Conservation (phyloP, 495 filamentous ascomycete species). For the Penicillium ochrochloron region DNA sequence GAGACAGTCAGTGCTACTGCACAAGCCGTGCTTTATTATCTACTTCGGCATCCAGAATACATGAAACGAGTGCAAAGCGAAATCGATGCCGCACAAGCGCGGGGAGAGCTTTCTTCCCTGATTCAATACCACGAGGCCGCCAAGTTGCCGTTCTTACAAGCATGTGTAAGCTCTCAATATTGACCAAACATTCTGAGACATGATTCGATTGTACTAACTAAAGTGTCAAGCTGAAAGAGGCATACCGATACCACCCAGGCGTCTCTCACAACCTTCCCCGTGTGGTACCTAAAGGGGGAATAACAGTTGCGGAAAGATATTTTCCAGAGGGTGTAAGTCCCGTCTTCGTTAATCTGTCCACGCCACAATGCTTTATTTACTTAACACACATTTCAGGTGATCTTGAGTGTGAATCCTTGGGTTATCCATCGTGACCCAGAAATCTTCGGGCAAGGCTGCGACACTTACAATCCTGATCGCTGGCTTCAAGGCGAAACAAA, state of each 20-base stretch:
- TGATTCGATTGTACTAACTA: background rate
- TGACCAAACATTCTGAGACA: background rate
- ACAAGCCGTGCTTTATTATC: conserved; percentile 44
- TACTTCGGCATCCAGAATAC: conserved; percentile 37
- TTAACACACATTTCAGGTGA: conserved; percentile 28
- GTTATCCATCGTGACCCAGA: conserved; percentile 48
- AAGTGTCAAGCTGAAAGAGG: conserved; percentile 52
- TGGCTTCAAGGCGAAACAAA: conserved; percentile 41
- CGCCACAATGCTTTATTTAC: background rate
- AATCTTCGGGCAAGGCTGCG: conserved; percentile 49
- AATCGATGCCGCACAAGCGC: conserved; percentile 37
- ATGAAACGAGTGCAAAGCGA: conserved; percentile 39
- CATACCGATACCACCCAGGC: conserved; percentile 50
- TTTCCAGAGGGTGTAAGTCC: conserved; percentile 42
- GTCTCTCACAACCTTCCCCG: conserved; percentile 34
- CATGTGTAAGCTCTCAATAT: conserved; percentile 32
- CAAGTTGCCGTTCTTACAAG: conserved; percentile 43
- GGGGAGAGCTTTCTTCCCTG: conserved; percentile 31
- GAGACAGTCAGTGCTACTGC: conserved; percentile 49
- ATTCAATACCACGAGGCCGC: conserved; percentile 32
- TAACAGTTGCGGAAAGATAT: conserved; percentile 37
- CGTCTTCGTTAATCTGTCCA: background rate
- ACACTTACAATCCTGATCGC: conserved; percentile 52
- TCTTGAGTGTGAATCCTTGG: conserved; percentile 51
- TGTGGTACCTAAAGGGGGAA: conserved; percentile 34